Evolutionary conservation across 139 green algal species (phyloP), one percentile per base, ranked within the genome.

Genomic region (Volvox reticuliferus): DNA sequence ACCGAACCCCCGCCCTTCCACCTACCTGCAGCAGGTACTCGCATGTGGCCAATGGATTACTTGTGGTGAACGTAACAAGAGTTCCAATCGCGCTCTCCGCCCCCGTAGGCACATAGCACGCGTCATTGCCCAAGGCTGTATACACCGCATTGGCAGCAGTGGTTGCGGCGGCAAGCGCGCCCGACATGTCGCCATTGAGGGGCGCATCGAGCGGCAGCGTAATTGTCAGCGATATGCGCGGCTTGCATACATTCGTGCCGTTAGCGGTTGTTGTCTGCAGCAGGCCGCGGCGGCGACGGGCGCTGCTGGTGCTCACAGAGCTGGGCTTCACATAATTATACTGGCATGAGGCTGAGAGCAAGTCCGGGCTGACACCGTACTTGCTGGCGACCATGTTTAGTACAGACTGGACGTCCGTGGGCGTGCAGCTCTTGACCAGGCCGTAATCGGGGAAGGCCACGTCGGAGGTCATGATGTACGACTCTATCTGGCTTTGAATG

Each of bases 101-200:
- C 2, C 73, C 73, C 24, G 86, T 90, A 3, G 86, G 86, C 86
- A 90, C 86, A 33, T 90, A 90, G 73, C 86, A 90, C 16, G 86
- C 86, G 0, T 90, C 73, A 32, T 19, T 30, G n/a, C 86, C 86
- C 2, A 90, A n/a, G 0, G 86, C 86, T 1, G 22, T 79, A n/a
- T 84, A 90, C n/a, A 90, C n/a, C 16, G 71, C 86, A 28, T 90
- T 71, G 0, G 71, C 73, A 2, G 86, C 86, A 17, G 5, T 17
- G 30, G 55, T 83, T 22, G 86, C 86, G 3, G 86, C 86, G 1
- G 30, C 37, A 30, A 90, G 12, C 9, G 86, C 71, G 0, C n/a
- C 55, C 2, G 44, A 37, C 30, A 21, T 61, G 73, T 90, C 69
- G n/a, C 86, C 86, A 63, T 62, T 76, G 16, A 76, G 13, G 19